Conservation (phyloP, 148 eudicot species). For the Euryodendron excelsum region DNA sequence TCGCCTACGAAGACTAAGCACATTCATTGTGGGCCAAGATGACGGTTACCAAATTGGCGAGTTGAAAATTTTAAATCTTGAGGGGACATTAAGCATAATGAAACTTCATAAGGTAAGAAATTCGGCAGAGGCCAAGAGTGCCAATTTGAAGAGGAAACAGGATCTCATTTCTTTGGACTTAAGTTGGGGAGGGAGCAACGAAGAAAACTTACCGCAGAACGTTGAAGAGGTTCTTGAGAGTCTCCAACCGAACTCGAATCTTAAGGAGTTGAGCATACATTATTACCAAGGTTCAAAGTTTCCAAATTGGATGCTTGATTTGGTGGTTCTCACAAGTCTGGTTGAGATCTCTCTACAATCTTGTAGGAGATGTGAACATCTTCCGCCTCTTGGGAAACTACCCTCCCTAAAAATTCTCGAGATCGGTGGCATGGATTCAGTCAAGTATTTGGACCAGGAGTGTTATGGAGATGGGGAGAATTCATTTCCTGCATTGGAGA, state of each 20-base stretch:
- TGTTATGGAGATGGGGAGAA: neutral
- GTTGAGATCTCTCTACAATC: neutral
- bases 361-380: neutral
- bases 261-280: neutral
- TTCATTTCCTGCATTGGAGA: neutral
- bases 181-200: neutral
- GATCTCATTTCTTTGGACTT: neutral
- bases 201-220: neutral
- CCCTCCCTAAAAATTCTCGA: neutral
- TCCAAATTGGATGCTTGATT: neutral
- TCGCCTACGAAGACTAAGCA: neutral
- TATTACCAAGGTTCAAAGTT: neutral
- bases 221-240: neutral
- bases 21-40: neutral
- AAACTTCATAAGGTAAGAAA: neutral
- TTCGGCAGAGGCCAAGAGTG: neutral
- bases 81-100: neutral
- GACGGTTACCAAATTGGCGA: neutral
- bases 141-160: neutral
- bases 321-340: neutral
- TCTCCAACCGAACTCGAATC: neutral
- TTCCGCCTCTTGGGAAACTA: neutral
- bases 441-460: neutral
- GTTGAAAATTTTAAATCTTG: neutral
- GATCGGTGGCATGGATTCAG: neutral